A percentile compares a stretch with the other conserved stretches of the same genome.
These are phyloP conservation scores for Leccinum subtestaceum DNA, from an alignment of 768 basidiomycete genomes.

Conservation along the genomic window DNA sequence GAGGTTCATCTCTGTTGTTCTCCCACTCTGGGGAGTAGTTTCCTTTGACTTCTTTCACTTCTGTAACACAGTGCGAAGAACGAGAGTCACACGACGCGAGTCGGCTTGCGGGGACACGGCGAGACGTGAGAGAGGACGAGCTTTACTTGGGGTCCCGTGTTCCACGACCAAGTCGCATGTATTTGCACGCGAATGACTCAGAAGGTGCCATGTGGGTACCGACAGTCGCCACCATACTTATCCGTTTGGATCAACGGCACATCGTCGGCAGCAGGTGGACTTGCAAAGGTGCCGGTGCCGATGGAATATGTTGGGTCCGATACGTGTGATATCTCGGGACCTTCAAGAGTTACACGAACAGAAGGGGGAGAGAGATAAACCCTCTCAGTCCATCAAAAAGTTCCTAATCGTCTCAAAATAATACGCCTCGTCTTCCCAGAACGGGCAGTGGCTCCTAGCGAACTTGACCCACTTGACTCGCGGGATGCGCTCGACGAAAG, in stretches of 20 bases:
- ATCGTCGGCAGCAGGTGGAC: neutral
- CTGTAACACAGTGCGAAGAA: neutral
- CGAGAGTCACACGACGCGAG: neutral
- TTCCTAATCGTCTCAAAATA: constrained; percentile 17
- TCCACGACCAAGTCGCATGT: neutral
- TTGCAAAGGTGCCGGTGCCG: neutral
- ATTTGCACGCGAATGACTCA: neutral
- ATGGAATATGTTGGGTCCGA: neutral
- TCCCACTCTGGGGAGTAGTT: neutral
- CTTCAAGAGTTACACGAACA: neutral
- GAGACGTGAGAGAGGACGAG: neutral
- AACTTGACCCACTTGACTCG: constrained; percentile 36
- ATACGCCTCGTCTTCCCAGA: constrained; percentile 21
- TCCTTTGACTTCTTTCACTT: neutral
- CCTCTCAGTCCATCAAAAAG: constrained; percentile 11
- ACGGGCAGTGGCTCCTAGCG: constrained; percentile 26
- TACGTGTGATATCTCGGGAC: neutral
- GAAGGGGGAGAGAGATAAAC: neutral
- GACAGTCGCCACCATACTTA: neutral
- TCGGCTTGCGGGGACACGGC: neutral
- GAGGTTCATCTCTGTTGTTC: neutral
- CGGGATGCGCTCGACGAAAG: constrained; percentile 31
- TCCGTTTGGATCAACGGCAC: neutral
- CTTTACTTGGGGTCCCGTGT: neutral
- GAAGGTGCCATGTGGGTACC: neutral